Evolutionary conservation across 2,329 filamentous ascomycete species (phyloP).

Genomic region (Kalaharituber pfeilii): DNA sequence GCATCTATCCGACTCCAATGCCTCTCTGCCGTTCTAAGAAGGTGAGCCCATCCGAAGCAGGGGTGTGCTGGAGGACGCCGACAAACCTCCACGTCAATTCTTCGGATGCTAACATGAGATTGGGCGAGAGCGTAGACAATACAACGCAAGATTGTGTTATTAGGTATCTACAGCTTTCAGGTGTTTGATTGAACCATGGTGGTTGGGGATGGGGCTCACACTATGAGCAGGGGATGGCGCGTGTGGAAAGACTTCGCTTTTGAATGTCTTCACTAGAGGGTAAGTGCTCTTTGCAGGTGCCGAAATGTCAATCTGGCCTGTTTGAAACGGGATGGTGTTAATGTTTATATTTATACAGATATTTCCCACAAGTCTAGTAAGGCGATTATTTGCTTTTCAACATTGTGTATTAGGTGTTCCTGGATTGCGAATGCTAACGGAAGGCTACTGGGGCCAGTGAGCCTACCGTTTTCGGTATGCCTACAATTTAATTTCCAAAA

Average conservation of each 20-base stretch:
- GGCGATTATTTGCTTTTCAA: slow-evolving; percentile 10
- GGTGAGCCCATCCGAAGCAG: slow-evolving; percentile 7
- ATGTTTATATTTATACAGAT: slow-evolving; percentile 35
- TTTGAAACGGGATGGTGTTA: background rate
- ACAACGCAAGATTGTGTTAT: slow-evolving; percentile 87
- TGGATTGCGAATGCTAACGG: slow-evolving; percentile 5
- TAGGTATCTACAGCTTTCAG: slow-evolving; percentile 27
- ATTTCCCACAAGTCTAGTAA: slow-evolving; percentile 83
- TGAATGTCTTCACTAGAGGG: slow-evolving; percentile 98
- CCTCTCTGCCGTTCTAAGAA: slow-evolving; percentile 50
- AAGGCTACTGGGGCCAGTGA: slow-evolving; percentile 38
- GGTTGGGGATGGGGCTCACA: slow-evolving; percentile 11
- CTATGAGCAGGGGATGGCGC: slow-evolving; percentile 74
- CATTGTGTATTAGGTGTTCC: slow-evolving; percentile 2
- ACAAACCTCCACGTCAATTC: background rate
- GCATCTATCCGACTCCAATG: slow-evolving; percentile 24
- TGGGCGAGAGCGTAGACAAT: slow-evolving; percentile 42
- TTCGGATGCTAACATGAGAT: slow-evolving; percentile 12
- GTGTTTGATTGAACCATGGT: no score
- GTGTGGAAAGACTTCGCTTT: slow-evolving; percentile 85
- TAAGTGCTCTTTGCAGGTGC: slow-evolving; percentile 38
- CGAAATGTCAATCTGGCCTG: no score
- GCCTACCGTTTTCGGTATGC: slow-evolving; percentile 69
- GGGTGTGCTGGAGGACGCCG: slow-evolving; percentile 1
- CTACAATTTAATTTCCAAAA: background rate